These are phyloP conservation scores for Thelonectria olida DNA, from an alignment of 2,329 filamentous ascomycete species.

Conservation along the genomic window DNA sequence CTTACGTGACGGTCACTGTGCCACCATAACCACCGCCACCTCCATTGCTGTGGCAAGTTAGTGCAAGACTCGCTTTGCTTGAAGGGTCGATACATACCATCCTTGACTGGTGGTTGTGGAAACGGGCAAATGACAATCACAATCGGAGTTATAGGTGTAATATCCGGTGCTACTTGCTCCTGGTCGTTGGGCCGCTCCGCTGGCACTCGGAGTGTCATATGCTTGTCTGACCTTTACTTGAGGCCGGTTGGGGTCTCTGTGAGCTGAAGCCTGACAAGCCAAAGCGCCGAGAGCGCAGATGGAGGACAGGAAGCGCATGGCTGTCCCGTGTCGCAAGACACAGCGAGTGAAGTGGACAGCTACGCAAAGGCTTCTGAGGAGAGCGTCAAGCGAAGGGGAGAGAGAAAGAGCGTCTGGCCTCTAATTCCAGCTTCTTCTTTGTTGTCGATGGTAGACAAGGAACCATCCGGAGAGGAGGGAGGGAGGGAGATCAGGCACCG, in stretches of 20 bases:
- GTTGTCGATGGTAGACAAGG: conserved; percentile 17
- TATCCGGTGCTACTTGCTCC: background rate
- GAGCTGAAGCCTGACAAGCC: conserved; percentile 25
- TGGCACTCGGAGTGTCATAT: background rate
- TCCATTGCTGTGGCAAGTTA: conserved; percentile 4
- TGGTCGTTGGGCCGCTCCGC: background rate
- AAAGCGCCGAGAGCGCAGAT: conserved; percentile 32
- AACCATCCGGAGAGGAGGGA: background rate
- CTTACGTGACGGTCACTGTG: conserved; percentile 13
- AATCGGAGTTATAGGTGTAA: background rate
- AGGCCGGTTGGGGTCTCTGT: conserved; percentile 16
- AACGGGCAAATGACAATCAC: background rate
- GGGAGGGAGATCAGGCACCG: conserved; percentile 4
- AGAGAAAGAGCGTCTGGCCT: conserved; percentile 24
- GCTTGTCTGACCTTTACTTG: background rate
- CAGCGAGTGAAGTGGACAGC: conserved; percentile 22
- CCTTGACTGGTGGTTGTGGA: background rate
- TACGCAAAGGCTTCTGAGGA: conserved; percentile 10
- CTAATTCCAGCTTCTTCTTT: conserved; percentile 9
- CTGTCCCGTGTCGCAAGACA: conserved; percentile 11
- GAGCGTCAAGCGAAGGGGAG: conserved; percentile 28
- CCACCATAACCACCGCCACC: background rate
- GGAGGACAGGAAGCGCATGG: conserved; percentile 36
- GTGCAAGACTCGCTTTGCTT: background rate
- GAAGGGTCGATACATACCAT: conserved; percentile 2